These are phyloP conservation scores for Dictyostelium capitatum DNA, from an alignment of 78 protist genomes.

Conservation along the genomic window DNA sequence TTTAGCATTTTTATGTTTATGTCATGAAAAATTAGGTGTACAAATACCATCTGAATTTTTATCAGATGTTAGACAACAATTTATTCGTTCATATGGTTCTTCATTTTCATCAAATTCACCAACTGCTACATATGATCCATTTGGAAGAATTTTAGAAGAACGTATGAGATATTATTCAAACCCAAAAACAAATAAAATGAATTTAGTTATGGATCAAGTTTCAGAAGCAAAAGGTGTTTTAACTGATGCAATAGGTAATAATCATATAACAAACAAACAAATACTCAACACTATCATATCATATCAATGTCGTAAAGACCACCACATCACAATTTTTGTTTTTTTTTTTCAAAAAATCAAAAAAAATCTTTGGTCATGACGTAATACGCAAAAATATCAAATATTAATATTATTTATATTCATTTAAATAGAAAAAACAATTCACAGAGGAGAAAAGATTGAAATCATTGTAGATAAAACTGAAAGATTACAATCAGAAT, in stretches of 20 bases:
- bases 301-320: neutral
- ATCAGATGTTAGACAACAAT: conserved; percentile 44
- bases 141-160: conserved; percentile 64
- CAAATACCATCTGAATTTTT: conserved; percentile 63
- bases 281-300: neutral
- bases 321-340: too few relatives aligned
- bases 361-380: too few relatives aligned
- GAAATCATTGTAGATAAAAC: conserved; percentile 96
- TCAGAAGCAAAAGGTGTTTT: conserved; percentile 48
- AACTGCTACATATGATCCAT: conserved; percentile 60
- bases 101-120: conserved; percentile 63
- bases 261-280: too few relatives aligned
- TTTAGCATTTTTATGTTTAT: conserved; percentile 67
- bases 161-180: conserved; percentile 73
- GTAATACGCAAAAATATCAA: neutral
- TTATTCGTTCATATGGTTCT: conserved; percentile 44
- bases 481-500: conserved; percentile 89
- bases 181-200: conserved; percentile 69
- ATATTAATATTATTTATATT: too few relatives aligned
- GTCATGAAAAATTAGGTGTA: conserved; percentile 76
- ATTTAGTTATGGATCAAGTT: conserved; percentile 66
- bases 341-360: neutral
- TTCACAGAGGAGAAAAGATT: conserved; percentile 94
- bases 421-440: conserved; percentile 82
- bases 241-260: conserved; percentile 40